These are phyloP conservation scores for Fraxinus dipetala DNA, from an alignment of 305 asterid species.

Conservation along the genomic window DNA sequence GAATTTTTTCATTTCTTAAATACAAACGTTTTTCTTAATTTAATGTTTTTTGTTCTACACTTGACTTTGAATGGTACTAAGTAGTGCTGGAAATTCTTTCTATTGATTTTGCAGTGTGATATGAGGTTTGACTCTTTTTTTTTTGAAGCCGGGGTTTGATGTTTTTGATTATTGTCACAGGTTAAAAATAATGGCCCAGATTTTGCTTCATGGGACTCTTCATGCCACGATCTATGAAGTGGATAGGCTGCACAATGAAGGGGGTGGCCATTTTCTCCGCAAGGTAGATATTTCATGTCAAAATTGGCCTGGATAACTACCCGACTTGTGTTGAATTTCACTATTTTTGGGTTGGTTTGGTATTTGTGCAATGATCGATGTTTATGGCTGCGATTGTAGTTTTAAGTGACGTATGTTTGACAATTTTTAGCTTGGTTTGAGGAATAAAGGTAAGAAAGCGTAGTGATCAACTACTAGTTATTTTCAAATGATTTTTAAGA, in stretches of 20 bases:
- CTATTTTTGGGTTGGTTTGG: conserved; percentile 10
- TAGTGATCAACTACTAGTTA: not conserved
- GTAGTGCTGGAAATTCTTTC: not conserved
- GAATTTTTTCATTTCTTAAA: not conserved
- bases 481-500: not conserved
- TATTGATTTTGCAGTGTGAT: not conserved
- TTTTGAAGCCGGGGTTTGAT: not conserved
- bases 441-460: not conserved
- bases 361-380: not conserved
- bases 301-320: not conserved
- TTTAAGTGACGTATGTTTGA: not conserved
- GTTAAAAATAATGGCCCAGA: conserved; percentile 60
- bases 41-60: not conserved
- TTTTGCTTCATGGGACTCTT: conserved; percentile 83
- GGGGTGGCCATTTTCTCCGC: conserved; percentile 52
- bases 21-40: not conserved
- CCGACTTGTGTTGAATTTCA: not conserved
- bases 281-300: conserved; percentile 48
- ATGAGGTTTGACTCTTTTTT: not conserved
- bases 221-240: conserved; percentile 85
- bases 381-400: not conserved
- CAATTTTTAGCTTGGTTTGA: not conserved
- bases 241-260: conserved; percentile 51
- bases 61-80: not conserved
- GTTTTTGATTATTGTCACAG: conserved; percentile 18